Evolutionary conservation across 2,329 filamentous ascomycete genomes (phyloP).

Genomic region (Thermothelomyces thermophilus): DNA sequence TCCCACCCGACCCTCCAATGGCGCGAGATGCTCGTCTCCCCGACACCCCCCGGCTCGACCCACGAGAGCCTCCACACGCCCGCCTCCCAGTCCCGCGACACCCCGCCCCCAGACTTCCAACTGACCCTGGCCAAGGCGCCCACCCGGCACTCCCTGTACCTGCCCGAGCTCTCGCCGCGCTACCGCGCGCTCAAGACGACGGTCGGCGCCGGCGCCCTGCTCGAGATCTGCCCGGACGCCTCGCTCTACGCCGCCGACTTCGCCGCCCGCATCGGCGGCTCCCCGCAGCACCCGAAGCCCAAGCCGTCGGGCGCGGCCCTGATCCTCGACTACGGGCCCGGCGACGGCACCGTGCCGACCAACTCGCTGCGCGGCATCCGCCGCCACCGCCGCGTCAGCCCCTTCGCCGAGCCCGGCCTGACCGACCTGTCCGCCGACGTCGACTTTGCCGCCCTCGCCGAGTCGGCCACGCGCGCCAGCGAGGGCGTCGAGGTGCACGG

Average conservation of each 20-base stretch:
- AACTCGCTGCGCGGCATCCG: constrained; percentile 90
- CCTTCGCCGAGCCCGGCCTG: constrained; percentile 70
- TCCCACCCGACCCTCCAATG: constrained; percentile 50
- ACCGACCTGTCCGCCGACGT: constrained; percentile 91
- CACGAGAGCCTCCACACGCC: constrained; percentile 50
- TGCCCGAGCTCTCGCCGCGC: constrained; percentile 73
- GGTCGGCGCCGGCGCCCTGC: constrained; percentile 61
- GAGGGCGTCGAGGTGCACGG: constrained; percentile 86
- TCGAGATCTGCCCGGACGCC: constrained; percentile 88
- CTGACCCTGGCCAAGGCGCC: constrained; percentile 67
- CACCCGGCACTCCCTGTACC: constrained; percentile 77
- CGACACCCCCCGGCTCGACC: constrained; percentile 50
- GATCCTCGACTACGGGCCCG: constrained; percentile 91
- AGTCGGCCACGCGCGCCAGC: constrained; percentile 69
- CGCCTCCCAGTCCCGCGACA: constrained; percentile 41
- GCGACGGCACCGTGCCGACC: constrained; percentile 63
- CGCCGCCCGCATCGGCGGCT: constrained; percentile 74
- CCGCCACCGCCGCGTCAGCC: constrained; percentile 66
- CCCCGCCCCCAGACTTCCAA: constrained; percentile 74
- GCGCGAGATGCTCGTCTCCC: constrained; percentile 75
- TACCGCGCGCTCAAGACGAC: constrained; percentile 67
- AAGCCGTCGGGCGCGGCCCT: constrained; percentile 75
- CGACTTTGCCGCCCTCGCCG: constrained; percentile 81
- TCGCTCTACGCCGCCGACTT: constrained; percentile 75
- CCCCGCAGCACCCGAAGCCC: constrained; percentile 46